A percentile compares a stretch with the other conserved stretches of the same genome.
These are phyloP conservation scores for Dendrostoma leiphaemia DNA, from an alignment of 2,329 filamentous ascomycete genomes.

Conservation along the genomic window DNA sequence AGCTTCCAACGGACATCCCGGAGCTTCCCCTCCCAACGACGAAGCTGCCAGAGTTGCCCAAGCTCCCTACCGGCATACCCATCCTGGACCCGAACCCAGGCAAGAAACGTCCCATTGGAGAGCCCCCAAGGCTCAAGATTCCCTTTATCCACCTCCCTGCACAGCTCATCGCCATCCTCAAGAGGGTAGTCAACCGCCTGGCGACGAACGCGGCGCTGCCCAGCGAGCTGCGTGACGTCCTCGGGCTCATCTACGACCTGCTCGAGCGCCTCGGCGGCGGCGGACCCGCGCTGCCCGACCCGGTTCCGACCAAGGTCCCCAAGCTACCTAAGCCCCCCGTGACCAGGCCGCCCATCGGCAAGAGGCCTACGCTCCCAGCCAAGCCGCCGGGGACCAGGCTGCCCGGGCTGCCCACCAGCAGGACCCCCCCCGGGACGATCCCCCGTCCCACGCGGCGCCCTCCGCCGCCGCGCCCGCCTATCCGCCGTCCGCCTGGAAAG, in stretches of 20 bases:
- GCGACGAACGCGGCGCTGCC: background rate
- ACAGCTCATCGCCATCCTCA: background rate
- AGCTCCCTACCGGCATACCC: too few species aligned
- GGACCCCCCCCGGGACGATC: too few species aligned
- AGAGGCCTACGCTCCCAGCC: background rate
- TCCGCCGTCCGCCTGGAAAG: background rate
- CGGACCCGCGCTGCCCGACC: background rate
- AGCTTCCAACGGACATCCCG: too few species aligned
- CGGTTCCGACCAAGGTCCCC: background rate
- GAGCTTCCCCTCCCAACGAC: background rate
- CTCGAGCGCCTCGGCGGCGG: background rate
- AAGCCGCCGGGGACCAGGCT: background rate
- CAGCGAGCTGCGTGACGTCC: background rate
- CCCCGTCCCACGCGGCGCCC: too few species aligned
- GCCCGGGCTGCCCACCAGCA: too few species aligned
- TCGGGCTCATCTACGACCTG: background rate
- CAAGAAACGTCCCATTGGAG: background rate
- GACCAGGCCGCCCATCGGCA: background rate
- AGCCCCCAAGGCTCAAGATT: background rate
- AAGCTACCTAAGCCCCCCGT: background rate
- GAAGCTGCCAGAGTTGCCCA: background rate
- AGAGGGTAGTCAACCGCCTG: background rate
- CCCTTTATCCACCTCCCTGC: slow-evolving; percentile 3
- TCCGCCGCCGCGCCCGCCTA: background rate
- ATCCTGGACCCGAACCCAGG: too few species aligned